Conservation (phyloP, 1,139 yeast species). For the Hyphopichia burtonii region DNA sequence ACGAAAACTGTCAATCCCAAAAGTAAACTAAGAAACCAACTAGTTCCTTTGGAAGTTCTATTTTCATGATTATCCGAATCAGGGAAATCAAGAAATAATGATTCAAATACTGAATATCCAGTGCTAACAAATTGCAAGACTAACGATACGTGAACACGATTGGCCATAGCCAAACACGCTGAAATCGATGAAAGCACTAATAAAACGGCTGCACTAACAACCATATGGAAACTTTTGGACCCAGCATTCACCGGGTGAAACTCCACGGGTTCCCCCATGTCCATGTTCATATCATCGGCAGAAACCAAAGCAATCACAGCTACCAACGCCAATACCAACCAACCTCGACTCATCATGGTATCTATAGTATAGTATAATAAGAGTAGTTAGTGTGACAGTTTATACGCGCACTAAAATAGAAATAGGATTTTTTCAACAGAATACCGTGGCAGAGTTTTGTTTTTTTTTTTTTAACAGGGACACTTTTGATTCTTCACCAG, state of each 20-base stretch:
- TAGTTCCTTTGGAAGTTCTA: conserved; percentile 62
- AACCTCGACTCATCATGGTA: too few species aligned
- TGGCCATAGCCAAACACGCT: conserved; percentile 55
- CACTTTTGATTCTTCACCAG: too few species aligned
- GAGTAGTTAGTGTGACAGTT: too few species aligned
- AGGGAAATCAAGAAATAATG: conserved; percentile 56
- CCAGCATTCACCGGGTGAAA: conserved; percentile 50
- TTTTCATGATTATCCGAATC: conserved; percentile 66
- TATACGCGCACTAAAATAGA: neutral
- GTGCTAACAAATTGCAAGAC: conserved; percentile 47
- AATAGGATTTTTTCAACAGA: neutral
- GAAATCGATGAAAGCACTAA: conserved; percentile 56
- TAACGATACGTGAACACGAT: conserved; percentile 44
- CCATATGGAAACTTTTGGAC: conserved; percentile 65
- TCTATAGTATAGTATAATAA: too few species aligned
- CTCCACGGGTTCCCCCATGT: conserved; percentile 30
- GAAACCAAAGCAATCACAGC: neutral
- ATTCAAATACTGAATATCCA: conserved; percentile 54
- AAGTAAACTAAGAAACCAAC: conserved; percentile 54
- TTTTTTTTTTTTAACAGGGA: neutral
- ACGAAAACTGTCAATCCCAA: conserved; percentile 48
- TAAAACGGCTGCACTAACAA: conserved; percentile 43
- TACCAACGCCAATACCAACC: conserved; percentile 3
- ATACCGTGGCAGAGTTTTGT: conserved; percentile 6
- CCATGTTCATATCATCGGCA: conserved; percentile 27